Evolutionary conservation across 805 yeast genomes (phyloP).

Genomic region (Lipomyces japonicus): DNA sequence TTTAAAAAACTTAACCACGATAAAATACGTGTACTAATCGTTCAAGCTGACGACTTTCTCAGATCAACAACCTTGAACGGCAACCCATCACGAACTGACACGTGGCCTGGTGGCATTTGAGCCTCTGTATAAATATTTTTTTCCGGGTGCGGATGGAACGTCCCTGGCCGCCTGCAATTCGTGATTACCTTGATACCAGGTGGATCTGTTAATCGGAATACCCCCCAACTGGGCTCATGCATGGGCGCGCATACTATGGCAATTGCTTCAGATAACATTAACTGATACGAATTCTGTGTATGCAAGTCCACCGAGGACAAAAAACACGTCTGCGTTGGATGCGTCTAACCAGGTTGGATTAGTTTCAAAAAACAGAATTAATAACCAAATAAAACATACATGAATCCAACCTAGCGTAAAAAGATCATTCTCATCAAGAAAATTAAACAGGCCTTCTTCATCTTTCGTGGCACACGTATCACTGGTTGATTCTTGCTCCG

Average conservation of each 20-base stretch:
- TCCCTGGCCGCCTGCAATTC: constrained; percentile 46
- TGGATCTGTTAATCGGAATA: constrained; percentile 61
- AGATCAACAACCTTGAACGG: constrained; percentile 52
- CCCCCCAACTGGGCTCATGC: constrained; percentile 49
- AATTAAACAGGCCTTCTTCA: constrained; percentile 56
- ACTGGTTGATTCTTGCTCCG: constrained; percentile 58
- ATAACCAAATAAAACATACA: constrained; percentile 6
- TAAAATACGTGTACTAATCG: not conserved
- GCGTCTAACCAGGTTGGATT: constrained; percentile 46
- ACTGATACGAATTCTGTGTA: constrained; percentile 64
- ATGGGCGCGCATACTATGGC: constrained; percentile 64
- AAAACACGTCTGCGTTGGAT: constrained; percentile 70
- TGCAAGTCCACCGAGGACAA: constrained; percentile 63
- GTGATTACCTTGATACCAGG: constrained; percentile 58
- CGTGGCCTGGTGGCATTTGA: constrained; percentile 48
- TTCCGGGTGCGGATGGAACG: constrained; percentile 62
- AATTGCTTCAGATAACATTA: constrained; percentile 65
- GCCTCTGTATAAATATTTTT: constrained; percentile 49
- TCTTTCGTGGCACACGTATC: constrained; percentile 60
- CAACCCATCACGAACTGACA: constrained; percentile 43
- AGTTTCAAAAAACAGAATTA: not conserved
- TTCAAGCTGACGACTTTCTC: constrained; percentile 32
- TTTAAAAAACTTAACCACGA: no score
- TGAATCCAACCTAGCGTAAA: constrained; percentile 74
- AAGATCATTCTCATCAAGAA: constrained; percentile 52